A percentile compares a stretch with the other conserved stretches of the same genome.
Conservation (phyloP, 257 asterid genomes). For the Gardenia jasminoides region DNA sequence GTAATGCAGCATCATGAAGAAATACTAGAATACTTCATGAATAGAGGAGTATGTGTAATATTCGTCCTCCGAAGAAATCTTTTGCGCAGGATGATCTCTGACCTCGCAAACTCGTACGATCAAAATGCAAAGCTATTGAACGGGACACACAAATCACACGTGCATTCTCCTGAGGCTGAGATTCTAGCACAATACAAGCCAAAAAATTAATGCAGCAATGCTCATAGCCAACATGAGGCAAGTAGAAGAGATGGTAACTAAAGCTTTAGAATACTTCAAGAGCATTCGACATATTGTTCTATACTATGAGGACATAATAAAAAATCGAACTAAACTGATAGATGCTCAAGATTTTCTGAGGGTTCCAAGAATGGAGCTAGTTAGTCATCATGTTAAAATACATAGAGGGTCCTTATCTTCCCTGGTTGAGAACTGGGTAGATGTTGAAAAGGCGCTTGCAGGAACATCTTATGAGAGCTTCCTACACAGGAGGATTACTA, state of each 20-base stretch:
- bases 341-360: slow-evolving; percentile 77
- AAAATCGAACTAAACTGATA: slow-evolving; percentile 61
- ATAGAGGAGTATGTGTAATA: slow-evolving; percentile 71
- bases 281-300: slow-evolving; percentile 75
- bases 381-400: slow-evolving; percentile 88
- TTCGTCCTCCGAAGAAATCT: slow-evolving; percentile 90
- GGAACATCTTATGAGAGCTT: slow-evolving; percentile 70
- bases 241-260: slow-evolving; percentile 61
- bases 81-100: slow-evolving; percentile 78
- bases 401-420: slow-evolving; percentile 70
- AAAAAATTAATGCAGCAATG: slow-evolving; percentile 48
- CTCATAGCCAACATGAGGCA: slow-evolving; percentile 62
- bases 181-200: slow-evolving; percentile 86
- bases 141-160: slow-evolving; percentile 97
- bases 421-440: slow-evolving; percentile 85
- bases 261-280: slow-evolving; percentile 67
- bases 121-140: slow-evolving; percentile 72
- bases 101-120: slow-evolving; percentile 86
- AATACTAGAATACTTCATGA: slow-evolving; percentile 70
- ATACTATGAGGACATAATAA: slow-evolving; percentile 78
- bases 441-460: slow-evolving; percentile 59
- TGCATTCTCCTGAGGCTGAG: slow-evolving; percentile 70
- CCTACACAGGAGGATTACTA: slow-evolving; percentile 59
- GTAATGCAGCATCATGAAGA: slow-evolving; percentile 73
- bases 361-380: slow-evolving; percentile 61